Evolutionary conservation across 352 stramenopile genomes (phyloP).

Genomic region (Pseudoperonospora humuli): DNA sequence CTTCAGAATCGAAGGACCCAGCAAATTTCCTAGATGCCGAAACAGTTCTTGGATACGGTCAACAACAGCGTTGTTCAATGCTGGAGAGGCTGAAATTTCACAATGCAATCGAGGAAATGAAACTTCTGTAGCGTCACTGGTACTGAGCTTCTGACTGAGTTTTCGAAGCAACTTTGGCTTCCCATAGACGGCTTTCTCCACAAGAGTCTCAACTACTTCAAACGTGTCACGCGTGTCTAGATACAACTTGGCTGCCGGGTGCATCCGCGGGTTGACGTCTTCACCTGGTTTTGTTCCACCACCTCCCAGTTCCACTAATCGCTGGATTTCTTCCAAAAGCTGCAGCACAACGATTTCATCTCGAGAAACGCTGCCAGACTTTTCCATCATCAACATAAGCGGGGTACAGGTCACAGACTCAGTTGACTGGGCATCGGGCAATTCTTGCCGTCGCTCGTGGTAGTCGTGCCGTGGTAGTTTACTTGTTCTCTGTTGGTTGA

Average conservation of each 20-base stretch:
- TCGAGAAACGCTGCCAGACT: conserved; percentile 2
- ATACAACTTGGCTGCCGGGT: too few species aligned
- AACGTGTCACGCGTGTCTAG: conserved; percentile 71
- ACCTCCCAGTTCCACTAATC: conserved; percentile 22
- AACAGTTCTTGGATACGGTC: conserved; percentile 74
- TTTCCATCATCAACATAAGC: conserved; percentile 7
- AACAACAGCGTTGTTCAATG: conserved; percentile 33
- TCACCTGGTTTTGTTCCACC: conserved; percentile 7
- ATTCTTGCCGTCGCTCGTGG: not conserved
- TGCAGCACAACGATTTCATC: conserved; percentile 64
- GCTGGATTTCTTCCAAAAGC: conserved; percentile 59
- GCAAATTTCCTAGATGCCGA: conserved; percentile 38
- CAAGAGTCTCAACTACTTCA: conserved; percentile 48
- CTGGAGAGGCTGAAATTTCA: not conserved
- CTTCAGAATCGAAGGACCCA: conserved; percentile 40
- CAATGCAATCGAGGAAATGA: not conserved
- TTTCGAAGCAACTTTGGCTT: conserved; percentile 44
- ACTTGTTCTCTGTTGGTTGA: too few species aligned
- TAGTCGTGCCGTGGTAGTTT: too few species aligned
- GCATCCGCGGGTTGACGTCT: conserved; percentile 25
- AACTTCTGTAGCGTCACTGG: conserved; percentile 1
- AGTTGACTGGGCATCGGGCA: conserved; percentile 12
- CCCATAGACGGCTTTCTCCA: conserved; percentile 36
- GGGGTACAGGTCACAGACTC: not conserved
- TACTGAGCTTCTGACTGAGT: conserved; percentile 37